Base-by-base conservation (phyloP, 352 stramenopile species). In the Chrysophaeum taylorii region DNA sequence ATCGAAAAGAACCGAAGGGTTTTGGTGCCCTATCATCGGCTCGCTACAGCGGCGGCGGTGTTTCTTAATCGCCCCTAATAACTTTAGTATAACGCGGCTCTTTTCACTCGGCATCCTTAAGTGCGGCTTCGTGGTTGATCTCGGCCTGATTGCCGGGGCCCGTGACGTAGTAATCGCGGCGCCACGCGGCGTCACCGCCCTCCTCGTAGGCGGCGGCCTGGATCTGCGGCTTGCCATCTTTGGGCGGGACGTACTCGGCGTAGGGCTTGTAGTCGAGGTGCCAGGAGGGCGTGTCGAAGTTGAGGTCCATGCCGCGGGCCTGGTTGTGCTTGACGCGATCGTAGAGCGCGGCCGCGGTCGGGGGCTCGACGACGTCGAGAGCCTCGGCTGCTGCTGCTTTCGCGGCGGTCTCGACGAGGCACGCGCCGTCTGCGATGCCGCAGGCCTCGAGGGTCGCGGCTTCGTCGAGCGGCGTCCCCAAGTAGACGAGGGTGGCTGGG, bases 41-140 rank as follows among this genome's bases (percentile, higher is more conserved):
- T n/a, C n/a, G n/a, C n/a, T n/a, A n/a, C n/a, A n/a, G n/a, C n/a
- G n/a, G n/a, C n/a, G n/a, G n/a, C n/a, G n/a, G n/a, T n/a, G n/a
- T n/a, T n/a, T n/a, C n/a, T n/a, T n/a, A n/a, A n/a, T n/a, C n/a
- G n/a, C n/a, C n/a, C n/a, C n/a, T n/a, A n/a, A n/a, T n/a, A n/a
- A n/a, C n/a, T n/a, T n/a, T n/a, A n/a, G n/a, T n/a, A n/a, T n/a
- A n/a, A n/a, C n/a, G n/a, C n/a, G n/a, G n/a, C n/a, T n/a, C n/a
- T n/a, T n/a, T n/a, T n/a, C n/a, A n/a, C n/a, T n/a, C n/a, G n/a
- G n/a, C n/a, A n/a, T n/a, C n/a, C n/a, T n/a, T n/a, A n/a, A n/a
- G n/a, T n/a, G n/a, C n/a, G n/a, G n/a, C n/a, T n/a, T n/a, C 48
- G 48, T 60, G n/a, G 48, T 60, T 60, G 18, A 60, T 25, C 18